Conservation (phyloP, 2,329 filamentous ascomycete genomes). For the Cryphonectria parasitica region DNA sequence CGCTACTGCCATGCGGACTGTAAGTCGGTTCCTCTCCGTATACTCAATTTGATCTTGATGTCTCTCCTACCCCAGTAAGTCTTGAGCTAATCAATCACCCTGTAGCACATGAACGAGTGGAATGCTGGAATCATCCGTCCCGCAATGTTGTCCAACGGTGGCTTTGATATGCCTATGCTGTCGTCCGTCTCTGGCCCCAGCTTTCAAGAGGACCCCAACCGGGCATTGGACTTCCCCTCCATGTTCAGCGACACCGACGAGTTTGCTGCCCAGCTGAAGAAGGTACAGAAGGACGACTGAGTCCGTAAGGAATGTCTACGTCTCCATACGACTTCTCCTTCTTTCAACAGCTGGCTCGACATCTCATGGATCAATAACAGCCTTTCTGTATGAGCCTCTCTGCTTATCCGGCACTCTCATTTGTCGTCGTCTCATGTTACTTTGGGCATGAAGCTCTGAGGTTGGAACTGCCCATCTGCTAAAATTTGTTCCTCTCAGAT, state of each 20-base stretch:
- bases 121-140: neutral
- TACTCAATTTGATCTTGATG: neutral
- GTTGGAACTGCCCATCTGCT: neutral
- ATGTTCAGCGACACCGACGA: neutral
- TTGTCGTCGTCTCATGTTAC: slow-evolving; percentile 8
- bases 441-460: neutral
- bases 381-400: neutral
- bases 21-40: neutral
- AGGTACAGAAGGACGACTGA: neutral
- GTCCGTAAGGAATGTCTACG: neutral
- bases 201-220: neutral
- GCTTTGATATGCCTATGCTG: neutral
- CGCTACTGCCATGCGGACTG: neutral
- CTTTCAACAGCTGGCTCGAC: neutral
- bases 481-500: neutral
- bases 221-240: neutral
- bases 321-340: neutral
- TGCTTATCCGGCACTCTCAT: neutral
- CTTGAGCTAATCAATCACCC: neutral
- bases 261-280: neutral
- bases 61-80: neutral
- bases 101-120: slow-evolving; percentile 7
- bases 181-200: neutral
- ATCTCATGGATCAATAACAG: neutral
- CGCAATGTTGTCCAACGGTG: neutral